These are phyloP conservation scores for Cyathus pygmaeus DNA, from an alignment of 1,284 basidiomycete species.

Conservation along the genomic window DNA sequence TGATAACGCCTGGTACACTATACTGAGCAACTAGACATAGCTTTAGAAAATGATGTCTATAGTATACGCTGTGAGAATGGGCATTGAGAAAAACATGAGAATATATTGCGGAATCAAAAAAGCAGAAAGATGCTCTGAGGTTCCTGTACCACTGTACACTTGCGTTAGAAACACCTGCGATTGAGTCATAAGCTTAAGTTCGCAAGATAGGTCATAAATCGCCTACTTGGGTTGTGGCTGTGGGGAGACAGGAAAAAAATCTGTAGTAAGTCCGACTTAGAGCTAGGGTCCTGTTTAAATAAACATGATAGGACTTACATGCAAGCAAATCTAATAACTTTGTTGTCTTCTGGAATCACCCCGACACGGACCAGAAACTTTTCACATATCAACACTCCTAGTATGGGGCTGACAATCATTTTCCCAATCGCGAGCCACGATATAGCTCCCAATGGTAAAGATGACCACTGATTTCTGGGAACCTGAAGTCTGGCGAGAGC, in stretches of 20 bases:
- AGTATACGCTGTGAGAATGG: constrained; percentile 64
- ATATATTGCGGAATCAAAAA: constrained; percentile 76
- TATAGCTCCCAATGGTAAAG: constrained; percentile 76
- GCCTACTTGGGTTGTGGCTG: constrained; percentile 62
- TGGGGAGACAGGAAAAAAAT: constrained; percentile 74
- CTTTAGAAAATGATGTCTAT: constrained; percentile 64
- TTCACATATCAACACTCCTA: constrained; percentile 73
- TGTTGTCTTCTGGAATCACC: constrained; percentile 64
- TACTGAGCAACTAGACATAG: too few relatives aligned
- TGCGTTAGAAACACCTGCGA: constrained; percentile 74
- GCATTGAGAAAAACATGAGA: constrained; percentile 73
- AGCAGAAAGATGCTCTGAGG: constrained; percentile 66
- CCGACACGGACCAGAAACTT: constrained; percentile 56
- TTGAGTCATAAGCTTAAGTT: too few relatives aligned
- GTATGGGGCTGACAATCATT: constrained; percentile 73
- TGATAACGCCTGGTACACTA: too few relatives aligned
- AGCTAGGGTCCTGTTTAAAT: too few relatives aligned
- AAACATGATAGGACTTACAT: too few relatives aligned
- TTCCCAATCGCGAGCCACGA: constrained; percentile 67
- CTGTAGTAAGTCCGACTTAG: too few relatives aligned
- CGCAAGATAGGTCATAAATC: too few relatives aligned
- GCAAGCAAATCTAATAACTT: constrained; percentile 75
- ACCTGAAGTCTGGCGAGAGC: constrained; percentile 76
- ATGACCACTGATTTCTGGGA: constrained; percentile 58
- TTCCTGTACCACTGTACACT: constrained; percentile 71